Conservation (phyloP, 1,284 basidiomycete genomes). For the Sanghuangporus baumii region DNA sequence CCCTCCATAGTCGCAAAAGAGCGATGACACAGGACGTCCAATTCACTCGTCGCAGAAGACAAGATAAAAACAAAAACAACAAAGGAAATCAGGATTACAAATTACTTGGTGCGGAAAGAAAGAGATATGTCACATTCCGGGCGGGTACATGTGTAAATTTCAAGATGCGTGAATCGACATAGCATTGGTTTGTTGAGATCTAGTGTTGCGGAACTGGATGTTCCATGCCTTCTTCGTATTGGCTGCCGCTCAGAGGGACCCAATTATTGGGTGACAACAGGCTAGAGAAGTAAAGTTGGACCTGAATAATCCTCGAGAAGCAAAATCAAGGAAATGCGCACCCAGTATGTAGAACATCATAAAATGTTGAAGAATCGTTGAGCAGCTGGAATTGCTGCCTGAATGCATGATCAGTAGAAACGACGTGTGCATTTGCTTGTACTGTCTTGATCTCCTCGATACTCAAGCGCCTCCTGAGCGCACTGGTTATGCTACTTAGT, state of each 20-base stretch:
- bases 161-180: not conserved
- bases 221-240: conserved; percentile 1
- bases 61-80: no score
- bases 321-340: not conserved
- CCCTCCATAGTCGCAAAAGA: no score
- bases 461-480: conserved; percentile 1
- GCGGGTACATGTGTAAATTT: not conserved
- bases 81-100: no score
- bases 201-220: conserved; percentile 2
- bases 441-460: conserved; percentile 14
- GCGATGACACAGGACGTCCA: no score
- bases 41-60: no score
- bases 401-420: not conserved
- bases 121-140: no score
- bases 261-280: conserved; percentile 2
- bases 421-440: conserved; percentile 3
- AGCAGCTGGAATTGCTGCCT: conserved; percentile 9
- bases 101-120: no score
- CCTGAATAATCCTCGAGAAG: no score
- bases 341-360: conserved; percentile 13
- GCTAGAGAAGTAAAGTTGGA: not conserved
- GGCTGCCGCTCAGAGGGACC: not conserved
- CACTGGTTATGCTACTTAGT: not conserved
- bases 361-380: conserved; percentile 13
- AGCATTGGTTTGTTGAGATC: not conserved